Conservation (phyloP, 2,329 filamentous ascomycete species). For the Helotiales sp. region DNA sequence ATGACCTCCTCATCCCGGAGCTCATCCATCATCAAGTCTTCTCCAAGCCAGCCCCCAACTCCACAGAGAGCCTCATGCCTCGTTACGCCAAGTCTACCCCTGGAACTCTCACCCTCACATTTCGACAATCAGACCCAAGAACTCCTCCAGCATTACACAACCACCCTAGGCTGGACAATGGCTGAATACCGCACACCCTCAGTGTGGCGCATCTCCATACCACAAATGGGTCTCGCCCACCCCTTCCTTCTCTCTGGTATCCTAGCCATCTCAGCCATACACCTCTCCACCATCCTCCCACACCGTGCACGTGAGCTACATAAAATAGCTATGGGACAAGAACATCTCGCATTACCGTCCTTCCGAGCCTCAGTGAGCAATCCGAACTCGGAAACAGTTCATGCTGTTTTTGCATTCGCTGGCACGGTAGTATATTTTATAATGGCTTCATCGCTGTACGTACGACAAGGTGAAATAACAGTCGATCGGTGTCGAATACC, state of each 20-base stretch:
- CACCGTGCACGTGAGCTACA: not conserved
- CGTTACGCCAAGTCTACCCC: not conserved
- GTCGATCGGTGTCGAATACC: conserved; percentile 7
- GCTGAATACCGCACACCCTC: not conserved
- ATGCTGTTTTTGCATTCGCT: conserved; percentile 13
- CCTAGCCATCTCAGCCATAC: conserved; percentile 29
- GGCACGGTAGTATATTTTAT: conserved; percentile 13
- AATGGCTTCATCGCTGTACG: not conserved
- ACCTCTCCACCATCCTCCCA: conserved; percentile 25
- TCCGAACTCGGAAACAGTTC: conserved; percentile 1
- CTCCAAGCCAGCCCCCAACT: not conserved
- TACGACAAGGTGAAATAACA: not conserved
- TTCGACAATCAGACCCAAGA: conserved; percentile 10
- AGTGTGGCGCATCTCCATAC: conserved; percentile 7
- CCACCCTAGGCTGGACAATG: conserved; percentile 1
- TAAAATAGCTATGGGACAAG: not conserved
- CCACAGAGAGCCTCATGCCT: too few relatives aligned
- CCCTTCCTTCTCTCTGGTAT: conserved; percentile 20
- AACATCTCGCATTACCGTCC: conserved; percentile 8
- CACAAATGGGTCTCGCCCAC: conserved; percentile 12
- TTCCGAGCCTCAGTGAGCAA: conserved; percentile 4
- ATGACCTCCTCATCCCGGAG: not conserved
- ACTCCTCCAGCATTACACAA: conserved; percentile 17
- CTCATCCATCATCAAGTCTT: too few relatives aligned
- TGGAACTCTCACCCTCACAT: not conserved